A percentile compares a stretch with the other conserved stretches of the same genome.
Evolutionary conservation across 2,329 filamentous ascomycete genomes (phyloP).

Genomic region (Penicillium sp.): DNA sequence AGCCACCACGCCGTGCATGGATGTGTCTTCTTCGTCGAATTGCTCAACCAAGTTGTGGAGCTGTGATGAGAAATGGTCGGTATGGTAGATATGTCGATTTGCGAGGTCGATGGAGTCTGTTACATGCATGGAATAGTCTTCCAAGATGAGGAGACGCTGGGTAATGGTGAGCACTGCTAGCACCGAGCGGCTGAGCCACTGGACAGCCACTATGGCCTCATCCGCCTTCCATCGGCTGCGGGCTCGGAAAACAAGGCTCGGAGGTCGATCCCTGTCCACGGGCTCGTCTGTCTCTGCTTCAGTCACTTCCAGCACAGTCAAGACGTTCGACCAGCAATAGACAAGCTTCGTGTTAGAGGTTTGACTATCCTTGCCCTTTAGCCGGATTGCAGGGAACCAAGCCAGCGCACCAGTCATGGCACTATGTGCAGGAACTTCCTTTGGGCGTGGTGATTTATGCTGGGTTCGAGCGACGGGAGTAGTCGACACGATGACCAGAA

Average conservation of each 20-base stretch:
- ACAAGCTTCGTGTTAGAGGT: slow-evolving; percentile 78
- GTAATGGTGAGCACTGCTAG: slow-evolving; percentile 90
- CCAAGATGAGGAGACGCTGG: slow-evolving; percentile 86
- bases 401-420: slow-evolving; percentile 91
- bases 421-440: slow-evolving; percentile 85
- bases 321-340: slow-evolving; percentile 98
- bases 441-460: slow-evolving; percentile 87
- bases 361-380: slow-evolving; percentile 72
- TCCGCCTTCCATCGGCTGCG: slow-evolving; percentile 90
- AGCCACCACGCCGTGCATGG: slow-evolving; percentile 93
- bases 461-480: slow-evolving; percentile 96
- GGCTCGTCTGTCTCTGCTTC: slow-evolving; percentile 60
- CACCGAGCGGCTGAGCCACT: slow-evolving; percentile 95
- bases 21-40: slow-evolving; percentile 79
- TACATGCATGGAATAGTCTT: slow-evolving; percentile 84
- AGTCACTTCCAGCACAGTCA: slow-evolving; percentile 88
- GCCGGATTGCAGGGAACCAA: slow-evolving; percentile 94
- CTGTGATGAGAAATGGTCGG: slow-evolving; percentile 86
- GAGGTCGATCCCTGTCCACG: slow-evolving; percentile 73
- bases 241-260: slow-evolving; percentile 75
- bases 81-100: slow-evolving; percentile 88
- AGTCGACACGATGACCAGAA: slow-evolving; percentile 95
- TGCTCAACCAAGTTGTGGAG: slow-evolving; percentile 83
- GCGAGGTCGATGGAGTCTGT: slow-evolving; percentile 94
- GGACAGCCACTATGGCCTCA: slow-evolving; percentile 92